These are phyloP conservation scores for Ceratocystis cubensis DNA, from an alignment of 2,329 filamentous ascomycete genomes.

Conservation along the genomic window DNA sequence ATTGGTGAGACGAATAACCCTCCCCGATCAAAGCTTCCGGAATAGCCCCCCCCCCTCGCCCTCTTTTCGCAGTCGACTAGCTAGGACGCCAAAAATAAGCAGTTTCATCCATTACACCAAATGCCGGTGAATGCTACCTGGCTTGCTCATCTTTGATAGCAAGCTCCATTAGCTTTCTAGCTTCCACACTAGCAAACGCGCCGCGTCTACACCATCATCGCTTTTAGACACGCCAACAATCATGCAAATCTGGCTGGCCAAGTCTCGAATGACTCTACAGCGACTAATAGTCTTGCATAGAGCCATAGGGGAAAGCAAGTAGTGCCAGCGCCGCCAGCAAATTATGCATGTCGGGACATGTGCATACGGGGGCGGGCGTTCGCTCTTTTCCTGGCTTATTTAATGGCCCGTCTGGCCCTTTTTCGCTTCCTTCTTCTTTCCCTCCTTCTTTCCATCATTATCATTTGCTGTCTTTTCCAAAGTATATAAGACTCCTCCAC, in stretches of 20 bases:
- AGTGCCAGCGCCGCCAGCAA: neutral
- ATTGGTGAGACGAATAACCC: neutral
- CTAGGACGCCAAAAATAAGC: neutral
- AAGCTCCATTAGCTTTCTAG: neutral
- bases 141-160: neutral
- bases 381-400: neutral
- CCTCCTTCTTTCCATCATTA: neutral
- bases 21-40: neutral
- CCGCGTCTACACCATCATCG: neutral
- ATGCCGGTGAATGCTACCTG: neutral
- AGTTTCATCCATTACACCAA: neutral
- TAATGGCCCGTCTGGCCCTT: neutral
- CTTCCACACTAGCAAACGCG: neutral
- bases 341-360: constrained; percentile 1
- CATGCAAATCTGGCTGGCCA: neutral
- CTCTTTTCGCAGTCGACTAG: too few species aligned
- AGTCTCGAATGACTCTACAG: neutral
- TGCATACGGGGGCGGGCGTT: neutral
- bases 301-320: neutral
- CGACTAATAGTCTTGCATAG: neutral
- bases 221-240: neutral
- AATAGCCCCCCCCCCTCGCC: neutral
- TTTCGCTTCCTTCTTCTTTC: neutral
- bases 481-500: too few species aligned
- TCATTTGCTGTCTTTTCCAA: neutral